Percentiles rank a stretch among this genome's conserved stretches.
Conservation (phyloP, 2,329 filamentous ascomycete species). For the Huntiella savannae region DNA sequence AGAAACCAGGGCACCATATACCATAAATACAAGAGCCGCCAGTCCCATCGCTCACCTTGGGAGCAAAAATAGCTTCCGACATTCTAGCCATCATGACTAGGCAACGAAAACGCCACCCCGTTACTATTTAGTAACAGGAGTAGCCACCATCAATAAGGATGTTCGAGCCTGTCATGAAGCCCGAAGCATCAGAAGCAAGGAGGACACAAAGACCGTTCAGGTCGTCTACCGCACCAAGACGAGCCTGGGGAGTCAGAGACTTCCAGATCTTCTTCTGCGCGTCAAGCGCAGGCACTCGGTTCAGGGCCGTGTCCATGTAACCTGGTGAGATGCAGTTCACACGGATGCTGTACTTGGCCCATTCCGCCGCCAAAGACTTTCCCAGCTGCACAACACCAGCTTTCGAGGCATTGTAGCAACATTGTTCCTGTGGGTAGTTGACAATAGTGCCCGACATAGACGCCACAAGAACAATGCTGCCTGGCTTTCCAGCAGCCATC, state of each 20-base stretch:
- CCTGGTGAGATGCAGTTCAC: conserved; percentile 73
- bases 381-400: conserved; percentile 60
- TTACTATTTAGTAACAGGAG: conserved; percentile 34
- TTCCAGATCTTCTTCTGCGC: conserved; percentile 72
- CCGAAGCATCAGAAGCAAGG: conserved; percentile 51
- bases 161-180: conserved; percentile 63
- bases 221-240: conserved; percentile 54
- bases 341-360: conserved; percentile 62
- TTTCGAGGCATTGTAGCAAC: conserved; percentile 70
- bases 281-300: conserved; percentile 58
- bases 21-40: no score
- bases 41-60: no score
- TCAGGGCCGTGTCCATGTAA: conserved; percentile 73
- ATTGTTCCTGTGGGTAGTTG: conserved; percentile 74
- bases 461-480: conserved; percentile 56
- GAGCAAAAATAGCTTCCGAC: not conserved
- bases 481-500: conserved; percentile 52
- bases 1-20: no score
- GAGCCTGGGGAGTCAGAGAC: conserved; percentile 51
- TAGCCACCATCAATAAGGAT: conserved; percentile 53
- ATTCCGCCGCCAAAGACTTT: conserved; percentile 67
- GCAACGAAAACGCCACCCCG: not conserved
- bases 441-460: conserved; percentile 71
- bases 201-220: conserved; percentile 62
- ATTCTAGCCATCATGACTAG: not conserved